A percentile compares a stretch with the other conserved stretches of the same genome.
Evolutionary conservation across 495 filamentous ascomycete species (phyloP).

Genomic region (Geopyxis carbonaria): DNA sequence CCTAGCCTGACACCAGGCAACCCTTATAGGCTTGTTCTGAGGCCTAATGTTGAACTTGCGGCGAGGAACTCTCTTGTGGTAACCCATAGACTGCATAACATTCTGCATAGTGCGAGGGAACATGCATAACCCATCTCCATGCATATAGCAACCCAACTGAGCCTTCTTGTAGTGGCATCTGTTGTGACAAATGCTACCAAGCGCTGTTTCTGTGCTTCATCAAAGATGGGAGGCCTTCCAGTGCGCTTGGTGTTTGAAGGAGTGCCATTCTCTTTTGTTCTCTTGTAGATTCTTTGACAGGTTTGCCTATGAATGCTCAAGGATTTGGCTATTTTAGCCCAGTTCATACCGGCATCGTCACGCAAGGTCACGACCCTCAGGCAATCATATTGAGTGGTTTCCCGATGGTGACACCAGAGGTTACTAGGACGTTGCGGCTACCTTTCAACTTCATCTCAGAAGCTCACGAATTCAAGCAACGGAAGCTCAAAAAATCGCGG

Average conservation of each 20-base stretch:
- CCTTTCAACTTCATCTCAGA: no score
- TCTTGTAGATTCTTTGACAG: constrained; percentile 3
- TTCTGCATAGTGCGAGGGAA: not conserved
- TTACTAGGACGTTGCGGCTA: constrained; percentile 34
- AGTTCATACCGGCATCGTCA: not conserved
- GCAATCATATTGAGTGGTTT: constrained; percentile 7
- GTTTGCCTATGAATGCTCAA: not conserved
- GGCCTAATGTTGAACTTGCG: constrained; percentile 1
- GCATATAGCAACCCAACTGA: constrained; percentile 10
- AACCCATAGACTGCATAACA: constrained; percentile 7
- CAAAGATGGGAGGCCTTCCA: constrained; percentile 2
- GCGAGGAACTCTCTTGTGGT: constrained; percentile 2
- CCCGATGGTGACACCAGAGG: no score
- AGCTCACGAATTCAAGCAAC: no score
- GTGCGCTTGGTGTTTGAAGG: constrained; percentile 1
- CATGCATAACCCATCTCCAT: constrained; percentile 6
- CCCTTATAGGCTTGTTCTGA: constrained; percentile 1
- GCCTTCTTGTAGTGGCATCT: not conserved
- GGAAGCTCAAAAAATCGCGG: no score
- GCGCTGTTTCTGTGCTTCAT: not conserved
- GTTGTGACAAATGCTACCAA: constrained; percentile 2
- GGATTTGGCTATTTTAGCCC: not conserved
- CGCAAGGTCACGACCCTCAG: constrained; percentile 2
- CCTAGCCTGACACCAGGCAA: constrained; percentile 6
- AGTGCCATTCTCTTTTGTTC: constrained; percentile 2